Conservation (phyloP, 192 early-diverging fungal genomes). For the Coemansia sp. region DNA sequence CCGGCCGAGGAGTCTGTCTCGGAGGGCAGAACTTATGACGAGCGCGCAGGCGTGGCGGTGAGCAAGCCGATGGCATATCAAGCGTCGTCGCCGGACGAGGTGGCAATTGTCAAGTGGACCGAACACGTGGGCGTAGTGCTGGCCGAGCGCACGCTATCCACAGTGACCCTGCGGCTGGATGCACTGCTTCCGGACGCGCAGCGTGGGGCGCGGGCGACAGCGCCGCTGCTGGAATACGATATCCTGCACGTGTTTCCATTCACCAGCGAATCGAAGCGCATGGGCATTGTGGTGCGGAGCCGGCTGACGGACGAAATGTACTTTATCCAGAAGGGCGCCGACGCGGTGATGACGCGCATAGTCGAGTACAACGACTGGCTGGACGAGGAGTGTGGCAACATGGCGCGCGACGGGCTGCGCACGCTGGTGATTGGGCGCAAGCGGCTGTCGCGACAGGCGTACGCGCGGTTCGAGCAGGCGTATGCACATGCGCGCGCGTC, state of each 20-base stretch:
- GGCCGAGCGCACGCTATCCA: conserved; percentile 69
- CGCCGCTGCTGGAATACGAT: conserved; percentile 61
- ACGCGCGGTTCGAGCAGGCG: conserved; percentile 61
- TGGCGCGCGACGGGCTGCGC: conserved; percentile 93
- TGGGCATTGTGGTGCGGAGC: conserved; percentile 90
- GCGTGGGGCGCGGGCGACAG: conserved; percentile 25
- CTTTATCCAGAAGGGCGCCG: conserved; percentile 95
- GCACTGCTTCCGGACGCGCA: conserved; percentile 24
- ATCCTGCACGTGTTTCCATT: conserved; percentile 97
- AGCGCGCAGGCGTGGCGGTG: conserved; percentile 11
- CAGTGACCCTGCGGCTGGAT: conserved; percentile 63
- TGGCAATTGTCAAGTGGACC: conserved; percentile 93
- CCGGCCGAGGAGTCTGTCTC: conserved; percentile 37
- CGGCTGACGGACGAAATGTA: conserved; percentile 67
- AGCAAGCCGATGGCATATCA: conserved; percentile 72
- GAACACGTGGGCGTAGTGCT: conserved; percentile 81
- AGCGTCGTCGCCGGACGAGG: conserved; percentile 95
- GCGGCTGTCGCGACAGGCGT: conserved; percentile 68
- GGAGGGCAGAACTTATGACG: conserved; percentile 24
- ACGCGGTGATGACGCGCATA: conserved; percentile 84
- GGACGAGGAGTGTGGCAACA: conserved; percentile 96
- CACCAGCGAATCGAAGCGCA: conserved; percentile 95
- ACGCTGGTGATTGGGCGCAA: conserved; percentile 92
- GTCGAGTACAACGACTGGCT: conserved; percentile 95
- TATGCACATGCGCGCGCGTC: conserved; percentile 72